These are phyloP conservation scores for Carex arenaria DNA, from an alignment of 202 grass and related monocot species.

Conservation along the genomic window DNA sequence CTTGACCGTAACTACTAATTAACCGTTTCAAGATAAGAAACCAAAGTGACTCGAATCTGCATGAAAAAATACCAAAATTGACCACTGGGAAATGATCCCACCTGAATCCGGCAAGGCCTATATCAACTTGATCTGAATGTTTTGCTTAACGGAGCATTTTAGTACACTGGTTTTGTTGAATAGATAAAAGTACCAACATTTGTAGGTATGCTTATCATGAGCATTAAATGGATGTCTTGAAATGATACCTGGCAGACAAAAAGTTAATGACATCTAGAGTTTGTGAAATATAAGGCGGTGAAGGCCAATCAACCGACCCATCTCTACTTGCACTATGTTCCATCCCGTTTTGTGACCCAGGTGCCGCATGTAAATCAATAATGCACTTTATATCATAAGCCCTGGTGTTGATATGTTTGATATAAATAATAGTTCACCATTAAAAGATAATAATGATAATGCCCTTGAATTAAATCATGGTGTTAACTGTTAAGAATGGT, in stretches of 20 bases:
- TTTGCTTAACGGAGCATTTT: neutral
- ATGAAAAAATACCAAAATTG: conserved; percentile 1
- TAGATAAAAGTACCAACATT: neutral
- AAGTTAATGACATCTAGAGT: conserved; percentile 62
- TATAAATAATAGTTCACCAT: conserved; percentile 22
- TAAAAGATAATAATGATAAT: conserved; percentile 13
- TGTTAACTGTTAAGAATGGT: conserved; percentile 26
- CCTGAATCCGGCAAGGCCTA: neutral
- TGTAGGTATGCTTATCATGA: conserved; percentile 3
- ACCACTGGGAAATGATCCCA: neutral
- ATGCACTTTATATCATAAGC: conserved; percentile 56
- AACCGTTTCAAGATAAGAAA: conserved; percentile 8
- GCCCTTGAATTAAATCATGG: conserved; percentile 15
- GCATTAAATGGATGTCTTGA: neutral
- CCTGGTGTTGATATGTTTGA: conserved; percentile 28
- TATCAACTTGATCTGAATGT: neutral
- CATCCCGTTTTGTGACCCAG: conserved; percentile 79
- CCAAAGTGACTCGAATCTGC: neutral
- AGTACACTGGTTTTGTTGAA: neutral
- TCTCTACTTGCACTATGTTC: conserved; percentile 85
- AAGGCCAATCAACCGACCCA: conserved; percentile 63
- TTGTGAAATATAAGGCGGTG: conserved; percentile 45
- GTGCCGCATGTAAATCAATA: conserved; percentile 84
- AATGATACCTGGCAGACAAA: conserved; percentile 52
- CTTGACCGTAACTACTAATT: neutral